Conservation (phyloP, 2,329 filamentous ascomycete species). For the Hymenoscyphus salicellus region DNA sequence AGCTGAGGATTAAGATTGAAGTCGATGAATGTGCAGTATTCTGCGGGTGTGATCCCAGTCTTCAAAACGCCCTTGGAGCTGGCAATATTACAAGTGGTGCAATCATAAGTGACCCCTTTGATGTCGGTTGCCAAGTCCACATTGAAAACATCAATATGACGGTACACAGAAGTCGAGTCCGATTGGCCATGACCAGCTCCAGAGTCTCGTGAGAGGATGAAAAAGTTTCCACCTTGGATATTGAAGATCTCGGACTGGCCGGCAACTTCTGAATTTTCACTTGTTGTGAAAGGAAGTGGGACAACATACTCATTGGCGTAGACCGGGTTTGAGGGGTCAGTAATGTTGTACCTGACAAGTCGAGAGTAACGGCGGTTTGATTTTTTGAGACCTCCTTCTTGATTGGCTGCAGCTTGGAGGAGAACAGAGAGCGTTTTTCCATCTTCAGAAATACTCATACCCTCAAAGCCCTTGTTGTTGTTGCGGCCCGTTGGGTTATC, state of each 20-base stretch:
- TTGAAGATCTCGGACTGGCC: conserved; percentile 68
- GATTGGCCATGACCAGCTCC: conserved; percentile 56
- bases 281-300: conserved; percentile 54
- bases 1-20: conserved; percentile 66
- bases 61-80: conserved; percentile 52
- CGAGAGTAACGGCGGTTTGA: conserved; percentile 56
- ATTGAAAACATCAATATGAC: conserved; percentile 68
- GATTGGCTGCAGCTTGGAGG: conserved; percentile 62
- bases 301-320: conserved; percentile 64
- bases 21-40: conserved; percentile 65
- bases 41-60: conserved; percentile 52
- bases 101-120: conserved; percentile 44
- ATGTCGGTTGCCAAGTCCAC: conserved; percentile 61
- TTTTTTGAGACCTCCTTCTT: conserved; percentile 58
- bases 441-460: conserved; percentile 59
- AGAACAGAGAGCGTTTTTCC: conserved; percentile 63
- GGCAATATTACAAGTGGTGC: conserved; percentile 35
- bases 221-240: conserved; percentile 60
- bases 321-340: conserved; percentile 39
- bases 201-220: conserved; percentile 64
- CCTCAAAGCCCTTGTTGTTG: conserved; percentile 77
- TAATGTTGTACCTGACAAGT: conserved; percentile 63
- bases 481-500: conserved; percentile 60
- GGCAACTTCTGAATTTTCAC: conserved; percentile 53
- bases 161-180: conserved; percentile 55